These are phyloP conservation scores for Tuber calosporum DNA, from an alignment of 495 filamentous ascomycete species.

Conservation along the genomic window DNA sequence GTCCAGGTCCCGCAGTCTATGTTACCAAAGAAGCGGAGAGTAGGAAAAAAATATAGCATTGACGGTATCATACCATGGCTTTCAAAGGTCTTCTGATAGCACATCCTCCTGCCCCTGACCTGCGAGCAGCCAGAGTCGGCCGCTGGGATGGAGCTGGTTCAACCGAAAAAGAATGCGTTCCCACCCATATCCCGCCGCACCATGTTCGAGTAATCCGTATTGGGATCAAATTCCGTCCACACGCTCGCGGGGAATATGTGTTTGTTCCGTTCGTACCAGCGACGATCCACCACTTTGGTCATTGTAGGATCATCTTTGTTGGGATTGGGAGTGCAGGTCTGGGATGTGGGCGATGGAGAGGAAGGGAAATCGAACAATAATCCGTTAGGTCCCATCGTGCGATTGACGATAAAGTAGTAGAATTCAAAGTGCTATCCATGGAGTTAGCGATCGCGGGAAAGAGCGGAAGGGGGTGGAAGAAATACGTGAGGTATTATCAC, in stretches of 20 bases:
- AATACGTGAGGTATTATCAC: conserved; percentile 91
- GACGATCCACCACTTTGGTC: conserved; percentile 90
- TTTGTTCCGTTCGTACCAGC: conserved; percentile 96
- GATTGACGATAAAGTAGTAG: conserved; percentile 93
- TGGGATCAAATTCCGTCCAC: conserved; percentile 92
- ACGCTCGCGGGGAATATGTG: conserved; percentile 94
- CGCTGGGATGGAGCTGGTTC: neutral
- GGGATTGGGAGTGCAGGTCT: conserved; percentile 10
- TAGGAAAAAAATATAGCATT: neutral
- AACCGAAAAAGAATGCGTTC: conserved; percentile 82
- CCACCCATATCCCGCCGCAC: conserved; percentile 75
- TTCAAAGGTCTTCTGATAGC: neutral
- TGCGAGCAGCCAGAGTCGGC: neutral
- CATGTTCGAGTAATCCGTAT: conserved; percentile 72
- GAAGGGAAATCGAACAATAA: conserved; percentile 72
- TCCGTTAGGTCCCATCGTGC: conserved; percentile 61
- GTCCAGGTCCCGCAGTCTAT: neutral
- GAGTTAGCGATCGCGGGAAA: conserved; percentile 1
- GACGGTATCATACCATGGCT: neutral
- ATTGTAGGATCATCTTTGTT: conserved; percentile 65
- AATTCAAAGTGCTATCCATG: conserved; percentile 78
- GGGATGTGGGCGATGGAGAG: conserved; percentile 38
- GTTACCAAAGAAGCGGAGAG: neutral
- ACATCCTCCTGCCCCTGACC: neutral
- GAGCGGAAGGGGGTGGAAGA: conserved; percentile 19